Evolutionary conservation across 306 rosid genomes (phyloP).

Genomic region (Prunus mongolica): DNA sequence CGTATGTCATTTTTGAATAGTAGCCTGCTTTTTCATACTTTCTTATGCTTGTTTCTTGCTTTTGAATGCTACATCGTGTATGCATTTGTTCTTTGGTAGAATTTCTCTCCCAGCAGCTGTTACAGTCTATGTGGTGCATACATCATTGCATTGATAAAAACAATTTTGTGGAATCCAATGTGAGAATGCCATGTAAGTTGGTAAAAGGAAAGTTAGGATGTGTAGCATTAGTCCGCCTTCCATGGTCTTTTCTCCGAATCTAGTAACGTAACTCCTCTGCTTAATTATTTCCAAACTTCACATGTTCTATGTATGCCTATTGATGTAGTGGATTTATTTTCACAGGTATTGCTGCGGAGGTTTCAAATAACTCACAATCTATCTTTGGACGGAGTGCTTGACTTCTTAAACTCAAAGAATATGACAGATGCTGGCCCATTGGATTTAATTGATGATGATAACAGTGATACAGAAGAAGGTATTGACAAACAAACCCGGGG

Average conservation of each 20-base stretch:
- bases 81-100: background rate
- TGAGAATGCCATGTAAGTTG: background rate
- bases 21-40: background rate
- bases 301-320: background rate
- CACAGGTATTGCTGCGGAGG: slow-evolving; percentile 72
- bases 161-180: background rate
- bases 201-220: background rate
- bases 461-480: slow-evolving; percentile 74
- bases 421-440: slow-evolving; percentile 92
- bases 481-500: slow-evolving; percentile 71
- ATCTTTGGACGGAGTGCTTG: slow-evolving; percentile 94
- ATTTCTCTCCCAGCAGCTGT: background rate
- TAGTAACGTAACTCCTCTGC: background rate
- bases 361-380: slow-evolving; percentile 89
- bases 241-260: background rate
- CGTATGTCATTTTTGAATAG: background rate
- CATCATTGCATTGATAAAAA: background rate
- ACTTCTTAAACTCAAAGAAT: slow-evolving; percentile 81
- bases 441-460: slow-evolving; percentile 82
- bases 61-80: background rate
- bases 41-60: background rate
- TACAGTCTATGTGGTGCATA: background rate
- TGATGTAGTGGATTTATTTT: slow-evolving; percentile 26
- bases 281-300: background rate
- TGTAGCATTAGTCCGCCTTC: background rate